Evolutionary conservation across 495 filamentous ascomycete genomes (phyloP), one percentile per base, ranked within the genome.

Genomic region (Halenospora varia): DNA sequence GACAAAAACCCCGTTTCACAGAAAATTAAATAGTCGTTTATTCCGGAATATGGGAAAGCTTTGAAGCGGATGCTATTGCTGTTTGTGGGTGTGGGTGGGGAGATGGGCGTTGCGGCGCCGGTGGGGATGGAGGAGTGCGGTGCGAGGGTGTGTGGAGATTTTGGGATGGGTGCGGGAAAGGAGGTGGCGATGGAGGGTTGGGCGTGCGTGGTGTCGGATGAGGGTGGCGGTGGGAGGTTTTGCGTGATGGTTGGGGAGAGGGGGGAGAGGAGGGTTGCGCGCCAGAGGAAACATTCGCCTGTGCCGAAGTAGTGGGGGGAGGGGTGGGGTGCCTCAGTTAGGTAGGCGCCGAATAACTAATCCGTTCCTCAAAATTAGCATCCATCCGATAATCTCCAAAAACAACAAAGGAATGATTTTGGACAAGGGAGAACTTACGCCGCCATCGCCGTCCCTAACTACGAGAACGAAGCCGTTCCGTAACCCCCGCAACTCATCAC

Each of bases 261-360:
- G 0, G 82, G 64, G 2, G 71, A 66, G 15, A 89, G 73, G 35
- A 84, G 71, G 48, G 83, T 84, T 1, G 92, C 88, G 40, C 90
- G 87, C 94, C 94, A 98, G 66, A 98, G 85, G 76, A 98, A 98
- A 70, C 95, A 97, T 73, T 98, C 94, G 62, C 95, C 94, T 1
- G 88, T 97, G 68, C 94, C 94, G 70, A 84, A 97, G 77, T 94
- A 98, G 53, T 92, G 89, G 0, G 88, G 66, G n/a, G 80, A 70
- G 0, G 89, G 88, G 63, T 86, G 87, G 2, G 92, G 92, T 25
- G 84, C 75, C 65, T 97, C 92, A 60, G 89, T 94, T 58, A 97
- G 82, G 72, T 96, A 97, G 51, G 93, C 91, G 68, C 94, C 94
- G 67, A 98, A 98, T 50, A 92, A 80, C 79, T 93, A 42, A 41